Evolutionary conservation across 441 rosid species (phyloP).

Genomic region (Croton setiger): DNA sequence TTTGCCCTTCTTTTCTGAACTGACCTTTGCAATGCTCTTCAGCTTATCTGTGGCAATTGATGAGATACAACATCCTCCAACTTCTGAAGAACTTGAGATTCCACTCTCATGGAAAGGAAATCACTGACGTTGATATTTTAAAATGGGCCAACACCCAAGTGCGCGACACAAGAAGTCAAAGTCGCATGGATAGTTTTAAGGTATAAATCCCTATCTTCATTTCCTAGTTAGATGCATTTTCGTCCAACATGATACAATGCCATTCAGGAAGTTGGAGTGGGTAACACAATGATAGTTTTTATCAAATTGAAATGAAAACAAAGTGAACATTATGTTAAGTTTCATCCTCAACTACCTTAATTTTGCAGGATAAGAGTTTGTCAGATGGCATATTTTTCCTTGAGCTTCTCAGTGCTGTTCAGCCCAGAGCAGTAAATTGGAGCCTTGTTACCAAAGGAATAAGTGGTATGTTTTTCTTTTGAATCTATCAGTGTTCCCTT

Average conservation of each 20-base stretch:
- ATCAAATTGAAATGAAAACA: no score
- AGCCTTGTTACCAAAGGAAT: constrained; percentile 91
- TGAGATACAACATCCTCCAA: constrained; percentile 91
- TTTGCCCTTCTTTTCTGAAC: not conserved
- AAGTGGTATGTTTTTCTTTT: constrained; percentile 43
- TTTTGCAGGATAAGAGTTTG: constrained; percentile 70
- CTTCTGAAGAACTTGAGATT: constrained; percentile 79
- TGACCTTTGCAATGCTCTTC: constrained; percentile 10
- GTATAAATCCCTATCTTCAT: constrained; percentile 8
- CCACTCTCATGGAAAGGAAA: constrained; percentile 81
- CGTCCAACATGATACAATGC: not conserved
- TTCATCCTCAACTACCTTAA: not conserved
- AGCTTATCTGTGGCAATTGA: constrained; percentile 98
- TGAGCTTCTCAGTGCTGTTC: constrained; percentile 85
- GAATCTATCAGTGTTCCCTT: not conserved
- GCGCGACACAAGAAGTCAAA: constrained; percentile 54
- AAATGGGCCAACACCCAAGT: constrained; percentile 89
- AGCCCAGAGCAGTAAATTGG: constrained; percentile 93
- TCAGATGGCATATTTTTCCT: constrained; percentile 87
- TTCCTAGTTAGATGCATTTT: not conserved
- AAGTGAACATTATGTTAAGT: not conserved
- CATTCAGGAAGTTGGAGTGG: no score
- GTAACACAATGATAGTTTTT: no score
- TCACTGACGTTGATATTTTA: constrained; percentile 74
- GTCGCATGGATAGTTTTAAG: constrained; percentile 70